Base-by-base conservation (phyloP, 352 stramenopile species). In the Aphanomyces cochlioides region DNA sequence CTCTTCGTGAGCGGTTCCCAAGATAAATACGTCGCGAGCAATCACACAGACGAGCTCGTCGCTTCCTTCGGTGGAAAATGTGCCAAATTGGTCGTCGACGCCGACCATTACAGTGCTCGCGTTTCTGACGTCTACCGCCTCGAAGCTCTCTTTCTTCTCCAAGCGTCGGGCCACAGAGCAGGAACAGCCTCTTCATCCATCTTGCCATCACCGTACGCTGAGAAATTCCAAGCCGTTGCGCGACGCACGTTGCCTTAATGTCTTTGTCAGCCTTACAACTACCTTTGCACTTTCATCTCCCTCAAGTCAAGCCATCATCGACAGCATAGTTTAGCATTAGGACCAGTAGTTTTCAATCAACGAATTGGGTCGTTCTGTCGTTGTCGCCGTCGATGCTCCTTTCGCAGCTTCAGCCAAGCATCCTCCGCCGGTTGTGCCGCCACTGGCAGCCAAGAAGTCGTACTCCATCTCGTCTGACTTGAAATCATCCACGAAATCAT, bases 401-500 rank as follows among this genome's bases (percentile, higher is more conserved):
- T 50, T 21, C 48, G 48, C 61, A 39, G 66, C 28, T 15, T 59
- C 21, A 15, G 53, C 50, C 4, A 41, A 48, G 50, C 38, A 36
- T 5, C 13, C n/a, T 5, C 37, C 39, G 7, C 48, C n/a, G 15
- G 45, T 43, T 0, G 53, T 19, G 45, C 19, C 10, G 5, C 15
- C 15, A 21, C 45, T 45, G 1, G 12, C 34, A 19, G 13, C 15
- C 19, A 71, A 15, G 8, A 56, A 68, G 17, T 74, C 69, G 17
- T 70, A 59, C 66, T 90, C 85, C 4, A 78, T 75, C 0, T 73
- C 74, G 34, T 81, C 77, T 58, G 71, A 77, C 50, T 75, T 72
- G 57, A 83, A 90, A 59, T 92, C 87, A 36, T 94, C 84, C 28
- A 92, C 75, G 72, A 92, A 92, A 61, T 94, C 86, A 71, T 92